Base-by-base conservation (phyloP, 495 filamentous ascomycete species). In the Aspergillus egyptiacus region DNA sequence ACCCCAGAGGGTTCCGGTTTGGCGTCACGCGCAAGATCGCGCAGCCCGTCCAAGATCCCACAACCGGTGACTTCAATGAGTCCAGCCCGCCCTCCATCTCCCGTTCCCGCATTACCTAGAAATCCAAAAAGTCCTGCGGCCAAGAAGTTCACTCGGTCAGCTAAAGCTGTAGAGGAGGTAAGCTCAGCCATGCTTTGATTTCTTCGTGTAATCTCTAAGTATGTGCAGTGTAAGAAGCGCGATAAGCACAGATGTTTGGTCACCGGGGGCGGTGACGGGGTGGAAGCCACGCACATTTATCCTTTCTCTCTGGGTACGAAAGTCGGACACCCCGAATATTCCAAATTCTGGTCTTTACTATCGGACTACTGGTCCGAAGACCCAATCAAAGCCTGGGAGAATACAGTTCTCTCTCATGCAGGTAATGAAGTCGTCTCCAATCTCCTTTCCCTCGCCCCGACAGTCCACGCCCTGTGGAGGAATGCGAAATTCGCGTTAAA, bases 391-490 rank as follows among this genome's bases (percentile, higher is more conserved):
- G 8, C 20, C 4, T 50, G 48, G 48, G 18, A 50, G n/a, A 11
- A n/a, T 2, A 7, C 17, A 3, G 30, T 50, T 22, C 14, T 35
- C 2, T 37, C 28, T 14, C 9, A 10, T 15, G 20, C 34, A 7
- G 17, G 38, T 20, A 50, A 37, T 2, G 48, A 50, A 17, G 23
- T 35, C 10, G 22, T 31, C 14, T 24, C 20, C 19, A 50, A 50
- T 22, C 30, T 50, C 2, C 28, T 50, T 6, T 50, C 28, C 30
- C 18, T 50, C 2, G 22, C n/a, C 2, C 8, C n/a, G 13, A 28
- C n/a, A 13, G 38, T 36, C 0, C 28, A 43, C 3, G n/a, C n/a
- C 6, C 18, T 50, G n/a, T 50, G 48, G 48, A 30, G 38, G 5
- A 9, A 25, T 2, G 46, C 20, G 14, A 35, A 27, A n/a, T 9